Conservation (phyloP, 2,329 filamentous ascomycete species). For the Simplicillium aogashimaense region DNA sequence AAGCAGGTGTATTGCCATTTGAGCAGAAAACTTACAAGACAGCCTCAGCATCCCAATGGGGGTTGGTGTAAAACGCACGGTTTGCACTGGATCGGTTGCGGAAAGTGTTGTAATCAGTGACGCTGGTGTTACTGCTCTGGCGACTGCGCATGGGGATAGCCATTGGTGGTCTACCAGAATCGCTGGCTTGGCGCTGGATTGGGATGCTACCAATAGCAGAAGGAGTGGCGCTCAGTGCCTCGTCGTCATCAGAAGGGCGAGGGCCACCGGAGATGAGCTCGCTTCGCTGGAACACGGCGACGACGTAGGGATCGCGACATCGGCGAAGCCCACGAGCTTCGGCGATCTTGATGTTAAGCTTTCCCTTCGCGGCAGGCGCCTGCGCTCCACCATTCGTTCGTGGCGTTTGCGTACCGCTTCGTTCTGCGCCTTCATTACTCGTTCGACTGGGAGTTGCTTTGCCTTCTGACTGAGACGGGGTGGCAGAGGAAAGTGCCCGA, state of each 20-base stretch:
- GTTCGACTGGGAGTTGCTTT: conserved; percentile 27
- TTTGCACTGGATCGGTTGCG: conserved; percentile 46
- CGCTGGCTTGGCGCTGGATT: conserved; percentile 64
- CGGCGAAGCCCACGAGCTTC: conserved; percentile 76
- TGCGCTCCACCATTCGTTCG: conserved; percentile 41
- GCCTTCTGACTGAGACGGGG: conserved; percentile 38
- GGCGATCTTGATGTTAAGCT: conserved; percentile 78
- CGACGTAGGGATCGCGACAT: conserved; percentile 85
- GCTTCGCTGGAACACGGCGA: conserved; percentile 93
- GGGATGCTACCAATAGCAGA: conserved; percentile 44
- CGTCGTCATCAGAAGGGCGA: conserved; percentile 52
- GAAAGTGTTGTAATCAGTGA: conserved; percentile 53
- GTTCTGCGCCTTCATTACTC: conserved; percentile 31
- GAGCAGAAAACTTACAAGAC: conserved; percentile 62
- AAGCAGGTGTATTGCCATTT: neutral
- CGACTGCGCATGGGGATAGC: conserved; percentile 95
- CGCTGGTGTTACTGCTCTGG: conserved; percentile 91
- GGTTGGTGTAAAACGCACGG: conserved; percentile 56
- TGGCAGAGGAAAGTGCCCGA: conserved; percentile 65
- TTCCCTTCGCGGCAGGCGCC: conserved; percentile 68
- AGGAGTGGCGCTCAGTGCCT: conserved; percentile 35
- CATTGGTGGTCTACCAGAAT: conserved; percentile 72
- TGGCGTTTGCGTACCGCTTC: conserved; percentile 44
- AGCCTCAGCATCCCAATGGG: conserved; percentile 92
- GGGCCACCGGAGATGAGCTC: conserved; percentile 91